phyloP scores from a whole-genome alignment of 106 monocot species.

The Dioscorea alata region DNA sequence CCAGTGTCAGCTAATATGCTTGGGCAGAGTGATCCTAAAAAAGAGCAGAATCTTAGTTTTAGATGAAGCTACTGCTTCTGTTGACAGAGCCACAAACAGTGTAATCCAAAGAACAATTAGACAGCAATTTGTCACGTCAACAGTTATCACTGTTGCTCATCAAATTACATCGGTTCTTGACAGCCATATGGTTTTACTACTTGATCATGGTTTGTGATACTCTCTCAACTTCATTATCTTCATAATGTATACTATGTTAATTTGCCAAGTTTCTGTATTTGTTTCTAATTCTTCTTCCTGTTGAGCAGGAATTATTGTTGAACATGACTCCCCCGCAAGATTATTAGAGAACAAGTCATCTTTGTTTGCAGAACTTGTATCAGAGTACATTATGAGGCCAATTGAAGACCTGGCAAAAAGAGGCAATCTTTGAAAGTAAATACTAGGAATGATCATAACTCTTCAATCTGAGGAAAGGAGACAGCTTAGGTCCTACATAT shows the following conservation, averaged over 20 bases:
- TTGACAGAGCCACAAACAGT: conserved; percentile 54
- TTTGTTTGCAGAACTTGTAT: conserved; percentile 68
- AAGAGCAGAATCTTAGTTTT: conserved; percentile 77
- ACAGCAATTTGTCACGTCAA: conserved; percentile 35
- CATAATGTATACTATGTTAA: background rate
- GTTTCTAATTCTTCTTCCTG: background rate
- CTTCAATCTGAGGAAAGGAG: too few species aligned
- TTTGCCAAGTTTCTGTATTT: background rate
- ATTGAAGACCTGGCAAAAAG: conserved; percentile 2
- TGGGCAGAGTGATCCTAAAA: conserved; percentile 66
- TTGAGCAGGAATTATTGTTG: conserved; percentile 50
- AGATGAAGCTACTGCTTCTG: conserved; percentile 81
- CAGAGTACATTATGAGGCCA: conserved; percentile 59
- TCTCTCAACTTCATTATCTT: background rate
- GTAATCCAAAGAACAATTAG: conserved; percentile 51
- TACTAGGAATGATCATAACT: too few species aligned
- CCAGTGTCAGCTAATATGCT: conserved; percentile 77
- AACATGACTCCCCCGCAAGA: conserved; percentile 49
- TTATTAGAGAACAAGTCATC: conserved; percentile 63
- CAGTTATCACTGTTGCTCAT: conserved; percentile 87
- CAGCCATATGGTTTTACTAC: conserved; percentile 82
- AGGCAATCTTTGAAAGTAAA: background rate
- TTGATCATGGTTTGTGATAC: conserved; percentile 58
- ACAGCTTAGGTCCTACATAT: too few species aligned
- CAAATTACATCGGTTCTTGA: conserved; percentile 82